These are phyloP conservation scores for Lecanicillium sp. DNA, from an alignment of 2,329 filamentous ascomycete species.

Conservation along the genomic window DNA sequence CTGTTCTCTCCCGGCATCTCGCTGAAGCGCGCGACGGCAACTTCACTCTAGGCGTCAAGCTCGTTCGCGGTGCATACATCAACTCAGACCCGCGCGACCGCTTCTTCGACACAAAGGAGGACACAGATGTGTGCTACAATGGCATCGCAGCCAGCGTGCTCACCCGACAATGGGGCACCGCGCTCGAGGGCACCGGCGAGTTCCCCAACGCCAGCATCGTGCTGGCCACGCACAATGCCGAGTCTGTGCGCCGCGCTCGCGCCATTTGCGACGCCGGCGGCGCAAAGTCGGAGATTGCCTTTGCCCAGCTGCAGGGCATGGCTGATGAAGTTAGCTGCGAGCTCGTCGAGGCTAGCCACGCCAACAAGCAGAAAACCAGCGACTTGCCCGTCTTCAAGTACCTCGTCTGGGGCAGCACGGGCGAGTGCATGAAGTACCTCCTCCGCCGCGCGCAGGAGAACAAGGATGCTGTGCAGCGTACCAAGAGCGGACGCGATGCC, in stretches of 20 bases:
- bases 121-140: conserved; percentile 67
- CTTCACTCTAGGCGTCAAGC: conserved; percentile 64
- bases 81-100: conserved; percentile 59
- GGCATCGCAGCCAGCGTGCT: conserved; percentile 60
- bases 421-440: conserved; percentile 82
- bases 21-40: conserved; percentile 45
- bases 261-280: conserved; percentile 37
- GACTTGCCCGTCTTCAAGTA: conserved; percentile 60
- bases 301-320: conserved; percentile 83
- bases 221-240: conserved; percentile 74
- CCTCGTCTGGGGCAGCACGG: conserved; percentile 60
- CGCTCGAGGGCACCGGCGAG: conserved; percentile 24
- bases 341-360: conserved; percentile 32
- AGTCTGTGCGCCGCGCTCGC: conserved; percentile 54
- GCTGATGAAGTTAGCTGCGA: conserved; percentile 81
- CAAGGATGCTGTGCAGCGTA: conserved; percentile 58
- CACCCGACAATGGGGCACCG: conserved; percentile 35
- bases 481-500: conserved; percentile 51
- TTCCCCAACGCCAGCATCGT: conserved; percentile 58
- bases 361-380: conserved; percentile 13
- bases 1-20: conserved; percentile 51
- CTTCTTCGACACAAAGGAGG: conserved; percentile 63
- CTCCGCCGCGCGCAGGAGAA: conserved; percentile 58
- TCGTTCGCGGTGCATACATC: conserved; percentile 71
- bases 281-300: conserved; percentile 30